A percentile compares a stretch with the other conserved stretches of the same genome.
Evolutionary conservation across 352 stramenopile species (phyloP).

Genomic region (Pythium apleroticum): DNA sequence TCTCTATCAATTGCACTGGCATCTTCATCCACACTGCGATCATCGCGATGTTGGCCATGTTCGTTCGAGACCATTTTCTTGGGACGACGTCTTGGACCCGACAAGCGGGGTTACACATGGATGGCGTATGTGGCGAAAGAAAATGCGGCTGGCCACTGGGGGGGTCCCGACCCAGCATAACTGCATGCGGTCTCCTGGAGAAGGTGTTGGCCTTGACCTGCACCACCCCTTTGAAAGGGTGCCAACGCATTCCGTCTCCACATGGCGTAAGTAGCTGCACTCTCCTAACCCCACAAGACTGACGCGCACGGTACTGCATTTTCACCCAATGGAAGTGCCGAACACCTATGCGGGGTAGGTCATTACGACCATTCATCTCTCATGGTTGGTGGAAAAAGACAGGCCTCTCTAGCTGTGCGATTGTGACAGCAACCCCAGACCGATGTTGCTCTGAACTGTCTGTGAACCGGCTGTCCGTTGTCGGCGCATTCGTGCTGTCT

Average conservation of each 20-base stretch:
- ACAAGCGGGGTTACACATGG: conserved; percentile 23
- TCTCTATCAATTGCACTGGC: conserved; percentile 2
- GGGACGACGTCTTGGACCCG: not conserved
- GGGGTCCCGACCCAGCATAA: conserved; percentile 4
- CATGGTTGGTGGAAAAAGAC: conserved; percentile 17
- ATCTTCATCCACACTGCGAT: not conserved
- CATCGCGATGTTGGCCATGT: conserved; percentile 3
- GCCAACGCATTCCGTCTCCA: not conserved
- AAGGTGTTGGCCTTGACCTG: no score
- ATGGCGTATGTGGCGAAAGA: conserved; percentile 24
- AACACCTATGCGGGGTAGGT: not conserved
- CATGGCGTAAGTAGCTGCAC: conserved; percentile 8
- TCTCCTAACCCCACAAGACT: conserved; percentile 8
- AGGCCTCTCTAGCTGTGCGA: not conserved
- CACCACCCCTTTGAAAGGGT: conserved; percentile 12
- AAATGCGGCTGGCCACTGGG: conserved; percentile 5
- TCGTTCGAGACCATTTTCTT: not conserved
- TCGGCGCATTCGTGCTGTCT: conserved; percentile 2
- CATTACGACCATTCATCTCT: not conserved
- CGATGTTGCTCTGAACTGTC: conserved; percentile 10
- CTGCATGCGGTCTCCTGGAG: not conserved
- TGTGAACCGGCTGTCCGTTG: conserved; percentile 21
- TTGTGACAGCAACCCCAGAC: not conserved
- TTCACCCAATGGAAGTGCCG: conserved; percentile 13
- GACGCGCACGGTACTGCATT: conserved; percentile 3